Conservation (phyloP, 805 yeast species). For the Yarrowia bubula region DNA sequence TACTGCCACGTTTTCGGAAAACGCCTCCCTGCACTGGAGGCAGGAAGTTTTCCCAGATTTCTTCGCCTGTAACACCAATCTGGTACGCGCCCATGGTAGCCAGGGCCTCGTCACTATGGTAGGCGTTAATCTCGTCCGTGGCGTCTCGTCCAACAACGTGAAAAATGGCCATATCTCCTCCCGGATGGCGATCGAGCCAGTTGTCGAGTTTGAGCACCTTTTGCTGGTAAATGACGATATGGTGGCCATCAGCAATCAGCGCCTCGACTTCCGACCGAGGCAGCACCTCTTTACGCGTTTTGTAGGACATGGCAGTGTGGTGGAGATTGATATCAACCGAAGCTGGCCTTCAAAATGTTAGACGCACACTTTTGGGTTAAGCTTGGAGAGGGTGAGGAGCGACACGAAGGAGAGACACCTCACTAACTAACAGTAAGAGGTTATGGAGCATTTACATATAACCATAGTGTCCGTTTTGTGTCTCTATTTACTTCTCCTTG, state of each 20-base stretch:
- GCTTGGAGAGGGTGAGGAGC: background rate
- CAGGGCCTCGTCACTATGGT: constrained; percentile 64
- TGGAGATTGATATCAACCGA: background rate
- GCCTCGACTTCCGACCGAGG: constrained; percentile 52
- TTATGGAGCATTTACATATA: no score
- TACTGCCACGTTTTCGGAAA: constrained; percentile 38
- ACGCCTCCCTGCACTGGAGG: constrained; percentile 89
- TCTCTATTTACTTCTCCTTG: no score
- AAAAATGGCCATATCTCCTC: constrained; percentile 79
- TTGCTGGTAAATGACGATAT: constrained; percentile 63
- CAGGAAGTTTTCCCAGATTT: constrained; percentile 67
- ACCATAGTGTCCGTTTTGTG: no score
- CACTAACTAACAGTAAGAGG: no score
- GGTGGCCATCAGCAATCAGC: constrained; percentile 63
- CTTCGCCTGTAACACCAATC: constrained; percentile 58
- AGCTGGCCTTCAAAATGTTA: no score
- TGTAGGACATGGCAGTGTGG: constrained; percentile 3
- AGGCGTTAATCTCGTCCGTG: constrained; percentile 85
- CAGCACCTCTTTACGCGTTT: constrained; percentile 33
- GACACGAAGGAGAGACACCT: no score
- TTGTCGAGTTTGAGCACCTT: constrained; percentile 61
- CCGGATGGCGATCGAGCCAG: constrained; percentile 80
- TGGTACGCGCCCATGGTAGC: constrained; percentile 53
- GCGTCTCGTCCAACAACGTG: constrained; percentile 91
- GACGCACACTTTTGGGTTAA: background rate